Conservation (phyloP, 768 basidiomycete species). For the Cytidiella melzeri region DNA sequence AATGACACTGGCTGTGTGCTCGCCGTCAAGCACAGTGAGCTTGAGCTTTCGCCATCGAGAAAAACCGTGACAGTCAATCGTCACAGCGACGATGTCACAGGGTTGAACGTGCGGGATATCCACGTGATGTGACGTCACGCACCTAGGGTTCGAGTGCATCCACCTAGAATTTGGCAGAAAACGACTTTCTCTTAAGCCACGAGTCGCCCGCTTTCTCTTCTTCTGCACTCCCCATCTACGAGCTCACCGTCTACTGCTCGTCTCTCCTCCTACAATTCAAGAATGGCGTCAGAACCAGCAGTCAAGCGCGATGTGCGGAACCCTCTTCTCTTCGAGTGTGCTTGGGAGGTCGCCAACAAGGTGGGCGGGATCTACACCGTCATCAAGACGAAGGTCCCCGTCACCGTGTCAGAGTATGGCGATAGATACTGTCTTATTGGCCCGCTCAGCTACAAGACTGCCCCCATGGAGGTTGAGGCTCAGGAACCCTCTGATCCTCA, state of each 20-base stretch:
- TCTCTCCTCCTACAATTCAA: constrained; percentile 2
- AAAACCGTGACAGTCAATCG: not conserved
- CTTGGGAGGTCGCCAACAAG: constrained; percentile 99
- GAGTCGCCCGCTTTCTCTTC: not conserved
- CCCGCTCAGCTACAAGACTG: constrained; percentile 96
- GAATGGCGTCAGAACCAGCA: constrained; percentile 24
- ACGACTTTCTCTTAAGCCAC: constrained; percentile 2
- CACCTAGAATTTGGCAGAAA: no score
- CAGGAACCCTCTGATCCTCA: constrained; percentile 82
- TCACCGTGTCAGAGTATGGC: constrained; percentile 94
- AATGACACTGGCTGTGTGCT: no score
- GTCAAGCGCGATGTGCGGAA: constrained; percentile 67
- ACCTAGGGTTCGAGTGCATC: constrained; percentile 2
- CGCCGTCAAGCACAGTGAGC: no score
- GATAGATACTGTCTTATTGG: constrained; percentile 95
- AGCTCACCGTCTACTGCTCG: not conserved
- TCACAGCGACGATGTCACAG: not conserved
- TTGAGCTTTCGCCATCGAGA: no score
- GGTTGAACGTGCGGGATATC: constrained; percentile 5
- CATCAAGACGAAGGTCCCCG: constrained; percentile 98
- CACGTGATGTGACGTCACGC: constrained; percentile 16
- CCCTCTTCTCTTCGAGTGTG: constrained; percentile 87
- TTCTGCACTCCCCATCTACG: not conserved
- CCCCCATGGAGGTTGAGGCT: constrained; percentile 97
- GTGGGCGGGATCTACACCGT: constrained; percentile 99